These are phyloP conservation scores for Emericellopsis atlantica DNA, from an alignment of 2,329 filamentous ascomycete species.

Conservation along the genomic window DNA sequence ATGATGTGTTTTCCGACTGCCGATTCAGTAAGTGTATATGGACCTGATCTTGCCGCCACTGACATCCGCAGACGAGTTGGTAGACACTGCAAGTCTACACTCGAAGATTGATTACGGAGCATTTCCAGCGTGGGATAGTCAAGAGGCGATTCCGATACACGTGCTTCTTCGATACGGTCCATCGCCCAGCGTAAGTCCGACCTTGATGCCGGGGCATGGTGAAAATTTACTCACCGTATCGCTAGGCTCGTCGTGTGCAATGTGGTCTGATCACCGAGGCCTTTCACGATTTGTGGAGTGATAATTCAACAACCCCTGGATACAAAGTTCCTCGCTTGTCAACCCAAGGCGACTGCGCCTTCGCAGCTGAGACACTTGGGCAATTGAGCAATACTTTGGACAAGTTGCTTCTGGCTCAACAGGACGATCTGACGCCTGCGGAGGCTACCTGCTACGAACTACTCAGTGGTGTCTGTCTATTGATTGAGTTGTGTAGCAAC, in stretches of 20 bases:
- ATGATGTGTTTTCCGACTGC: conserved; percentile 27
- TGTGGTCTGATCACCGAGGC: conserved; percentile 34
- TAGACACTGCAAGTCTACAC: conserved; percentile 23
- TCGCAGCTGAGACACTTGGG: conserved; percentile 26
- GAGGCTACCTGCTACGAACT: conserved; percentile 31
- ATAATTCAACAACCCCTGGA: conserved; percentile 30
- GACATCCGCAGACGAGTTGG: conserved; percentile 22
- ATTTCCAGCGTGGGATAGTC: conserved; percentile 32
- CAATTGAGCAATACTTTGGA: conserved; percentile 28
- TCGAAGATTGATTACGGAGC: conserved; percentile 39
- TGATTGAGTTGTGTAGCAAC: conserved; percentile 15
- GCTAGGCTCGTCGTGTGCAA: conserved; percentile 35
- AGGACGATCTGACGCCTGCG: conserved; percentile 21
- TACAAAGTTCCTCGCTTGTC: conserved; percentile 32
- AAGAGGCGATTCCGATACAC: conserved; percentile 23
- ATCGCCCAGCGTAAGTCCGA: conserved; percentile 29
- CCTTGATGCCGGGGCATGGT: not conserved
- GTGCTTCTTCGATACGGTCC: conserved; percentile 36
- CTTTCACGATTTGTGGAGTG: conserved; percentile 35
- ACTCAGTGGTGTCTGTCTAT: conserved; percentile 24
- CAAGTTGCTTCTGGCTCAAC: conserved; percentile 19
- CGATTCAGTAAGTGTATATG: conserved; percentile 29
- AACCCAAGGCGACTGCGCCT: conserved; percentile 27
- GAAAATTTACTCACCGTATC: conserved; percentile 5
- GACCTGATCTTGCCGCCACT: not conserved